Evolutionary conservation across 2,329 filamentous ascomycete genomes (phyloP).

Genomic region (Verticillium nonalfalfae): DNA sequence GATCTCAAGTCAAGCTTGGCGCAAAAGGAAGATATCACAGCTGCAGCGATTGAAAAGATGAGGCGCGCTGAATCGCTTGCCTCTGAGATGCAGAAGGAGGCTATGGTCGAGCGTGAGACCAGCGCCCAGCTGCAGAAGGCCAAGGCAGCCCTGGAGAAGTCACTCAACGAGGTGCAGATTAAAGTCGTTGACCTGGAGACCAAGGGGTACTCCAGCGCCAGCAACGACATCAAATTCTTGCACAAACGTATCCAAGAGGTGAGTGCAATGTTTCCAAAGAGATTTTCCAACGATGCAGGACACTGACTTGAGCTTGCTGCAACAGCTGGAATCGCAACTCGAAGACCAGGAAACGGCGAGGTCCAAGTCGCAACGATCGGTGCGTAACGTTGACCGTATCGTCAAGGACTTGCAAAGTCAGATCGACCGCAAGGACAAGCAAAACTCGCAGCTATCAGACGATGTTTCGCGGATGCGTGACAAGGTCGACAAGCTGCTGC

Average conservation of each 20-base stretch:
- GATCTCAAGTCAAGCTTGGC: conserved; percentile 84
- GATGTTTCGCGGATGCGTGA: conserved; percentile 82
- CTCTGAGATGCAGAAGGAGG: conserved; percentile 88
- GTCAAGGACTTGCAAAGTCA: conserved; percentile 91
- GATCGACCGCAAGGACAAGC: conserved; percentile 89
- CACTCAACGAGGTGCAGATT: conserved; percentile 83
- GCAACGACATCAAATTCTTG: conserved; percentile 91
- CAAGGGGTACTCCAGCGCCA: conserved; percentile 90
- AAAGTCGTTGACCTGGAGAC: conserved; percentile 90
- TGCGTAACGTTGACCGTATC: conserved; percentile 86
- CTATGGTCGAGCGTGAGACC: conserved; percentile 75
- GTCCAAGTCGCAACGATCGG: conserved; percentile 75
- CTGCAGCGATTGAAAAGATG: conserved; percentile 95
- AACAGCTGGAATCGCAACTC: conserved; percentile 78
- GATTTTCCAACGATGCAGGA: background rate
- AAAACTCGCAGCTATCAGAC: conserved; percentile 71
- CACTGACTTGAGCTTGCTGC: conserved; percentile 16
- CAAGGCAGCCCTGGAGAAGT: conserved; percentile 84
- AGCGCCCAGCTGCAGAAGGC: conserved; percentile 80
- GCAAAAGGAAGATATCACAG: conserved; percentile 87
- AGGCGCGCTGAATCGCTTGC: conserved; percentile 81
- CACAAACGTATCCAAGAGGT: conserved; percentile 95
- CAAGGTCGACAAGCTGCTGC: conserved; percentile 82
- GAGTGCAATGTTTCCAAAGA: conserved; percentile 26
- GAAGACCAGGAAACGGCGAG: conserved; percentile 76